Evolutionary conservation across 2,329 filamentous ascomycete genomes (phyloP), one percentile per base, ranked within the genome.

Genomic region (Xylariales sp.): DNA sequence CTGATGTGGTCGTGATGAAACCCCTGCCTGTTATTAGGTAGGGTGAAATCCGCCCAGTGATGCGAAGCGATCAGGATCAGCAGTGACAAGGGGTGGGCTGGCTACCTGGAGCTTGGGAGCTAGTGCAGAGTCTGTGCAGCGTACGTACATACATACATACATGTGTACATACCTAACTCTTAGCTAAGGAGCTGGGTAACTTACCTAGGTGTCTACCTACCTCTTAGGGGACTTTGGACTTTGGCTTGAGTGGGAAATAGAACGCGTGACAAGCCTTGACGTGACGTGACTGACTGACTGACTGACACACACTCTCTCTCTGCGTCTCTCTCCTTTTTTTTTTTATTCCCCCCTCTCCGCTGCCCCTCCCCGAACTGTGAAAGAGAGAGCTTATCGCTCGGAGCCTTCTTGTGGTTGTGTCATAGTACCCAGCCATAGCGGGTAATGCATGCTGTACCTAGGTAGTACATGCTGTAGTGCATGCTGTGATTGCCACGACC

Each of bases 1-100:
- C 63, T 65, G 49, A 65, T 61, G 50, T 54, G 50, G 52, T 52
- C 50, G 52, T 65, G 61, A 65, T 65, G 63, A 65, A 65, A 65
- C 63, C 63, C 50, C 57, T 41, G 23, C 12, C 30, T 28, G 63
- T 61, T 65, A 61, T 55, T 56, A 65, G 9, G 23, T 23, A 39
- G 52, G 52, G 53, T 66, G 52, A 56, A 65, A 65, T 62, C 49
- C 39, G 45, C 36, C 39, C 52, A 62, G 57, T 57, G 18, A 66
- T 53, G 53, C 48, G 52, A 28, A 41, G 54, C 49, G 54, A 64
- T 59, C 64, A 59, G 43, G 54, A 64, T 59, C 64, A 59, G 43
- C 50, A 39, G 63, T 54, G 59, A 49, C 53, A 39, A 6, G 52
- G 58, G 52, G 30, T 14, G 46, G 49, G 34, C 28, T 41, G 49